A percentile compares a stretch with the other conserved stretches of the same genome.
Evolutionary conservation across 768 basidiomycete species (phyloP).

Genomic region (Amanita subjunquillea): DNA sequence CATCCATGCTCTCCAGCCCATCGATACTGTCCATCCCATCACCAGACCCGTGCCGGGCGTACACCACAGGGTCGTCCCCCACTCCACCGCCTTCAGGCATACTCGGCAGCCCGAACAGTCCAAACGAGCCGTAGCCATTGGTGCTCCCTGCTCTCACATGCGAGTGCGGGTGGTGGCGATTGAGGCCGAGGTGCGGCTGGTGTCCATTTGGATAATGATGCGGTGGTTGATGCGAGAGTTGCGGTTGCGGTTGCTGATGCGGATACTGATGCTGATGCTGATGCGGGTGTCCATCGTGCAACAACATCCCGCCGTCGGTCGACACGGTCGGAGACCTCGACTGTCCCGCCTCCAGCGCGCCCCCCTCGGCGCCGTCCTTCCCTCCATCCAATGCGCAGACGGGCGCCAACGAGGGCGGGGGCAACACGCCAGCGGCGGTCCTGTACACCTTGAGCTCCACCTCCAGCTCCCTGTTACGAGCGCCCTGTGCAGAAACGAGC

Average conservation of each 20-base stretch:
- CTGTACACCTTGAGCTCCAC: constrained; percentile 47
- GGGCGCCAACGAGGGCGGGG: constrained; percentile 6
- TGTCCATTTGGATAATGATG: neutral
- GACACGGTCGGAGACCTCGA: neutral
- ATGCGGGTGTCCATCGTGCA: constrained; percentile 12
- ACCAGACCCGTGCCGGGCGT: too few species aligned
- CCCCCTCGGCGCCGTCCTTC: neutral
- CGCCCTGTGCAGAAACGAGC: constrained; percentile 71
- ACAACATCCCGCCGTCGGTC: constrained; percentile 10
- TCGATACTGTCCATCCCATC: too few species aligned
- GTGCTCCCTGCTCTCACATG: neutral
- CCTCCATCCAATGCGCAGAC: neutral
- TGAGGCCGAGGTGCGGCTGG: neutral
- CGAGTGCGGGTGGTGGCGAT: neutral
- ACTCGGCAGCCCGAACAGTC: constrained; percentile 14
- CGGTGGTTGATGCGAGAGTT: neutral
- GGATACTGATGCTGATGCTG: neutral
- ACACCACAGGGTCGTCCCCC: neutral
- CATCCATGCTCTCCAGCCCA: too few species aligned
- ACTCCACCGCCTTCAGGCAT: constrained; percentile 17
- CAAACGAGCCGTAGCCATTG: constrained; percentile 5
- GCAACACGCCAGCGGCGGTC: constrained; percentile 14
- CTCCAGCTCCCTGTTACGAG: constrained; percentile 72
- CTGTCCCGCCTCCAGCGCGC: constrained; percentile 2
- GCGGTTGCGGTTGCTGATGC: neutral